A percentile compares a stretch with the other conserved stretches of the same genome.
Evolutionary conservation across 2,329 filamentous ascomycete species (phyloP).

Genomic region (Aspergillus alliaceus): DNA sequence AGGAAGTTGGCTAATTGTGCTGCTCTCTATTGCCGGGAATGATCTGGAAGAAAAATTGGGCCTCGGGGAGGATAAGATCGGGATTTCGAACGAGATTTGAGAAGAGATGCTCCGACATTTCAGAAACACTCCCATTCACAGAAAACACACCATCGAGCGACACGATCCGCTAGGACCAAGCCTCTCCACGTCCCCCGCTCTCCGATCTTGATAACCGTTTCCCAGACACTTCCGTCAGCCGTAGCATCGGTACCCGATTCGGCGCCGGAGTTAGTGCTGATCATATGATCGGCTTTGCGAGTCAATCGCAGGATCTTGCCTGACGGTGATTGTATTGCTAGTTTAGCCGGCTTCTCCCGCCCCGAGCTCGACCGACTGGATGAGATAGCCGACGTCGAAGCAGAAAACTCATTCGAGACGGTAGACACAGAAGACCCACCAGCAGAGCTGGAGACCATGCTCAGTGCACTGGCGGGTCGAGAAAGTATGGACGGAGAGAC

Average conservation of each 20-base stretch:
- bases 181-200: conserved; percentile 64
- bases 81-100: conserved; percentile 4
- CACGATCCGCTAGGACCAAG: conserved; percentile 63
- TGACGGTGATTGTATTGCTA: conserved; percentile 89
- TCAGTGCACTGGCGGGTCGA: conserved; percentile 60
- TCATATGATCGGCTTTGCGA: conserved; percentile 49
- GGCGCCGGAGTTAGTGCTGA: conserved; percentile 30
- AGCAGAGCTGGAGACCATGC: conserved; percentile 58
- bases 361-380: conserved; percentile 33
- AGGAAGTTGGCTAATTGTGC: neutral
- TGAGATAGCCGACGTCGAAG: conserved; percentile 56
- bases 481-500: conserved; percentile 52
- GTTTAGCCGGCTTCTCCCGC: conserved; percentile 79
- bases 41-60: neutral
- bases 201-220: conserved; percentile 67
- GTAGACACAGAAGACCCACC: conserved; percentile 53
- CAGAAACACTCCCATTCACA: conserved; percentile 64
- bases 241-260: conserved; percentile 38
- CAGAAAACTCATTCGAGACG: conserved; percentile 42
- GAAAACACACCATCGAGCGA: conserved; percentile 69
- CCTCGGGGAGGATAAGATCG: neutral
- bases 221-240: conserved; percentile 60
- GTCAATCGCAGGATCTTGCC: conserved; percentile 83
- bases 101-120: conserved; percentile 17
- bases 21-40: conserved; percentile 1